phyloP scores from a whole-genome alignment of 2,329 filamentous ascomycete genomes.

The Apiospora kogelbergensis region DNA sequence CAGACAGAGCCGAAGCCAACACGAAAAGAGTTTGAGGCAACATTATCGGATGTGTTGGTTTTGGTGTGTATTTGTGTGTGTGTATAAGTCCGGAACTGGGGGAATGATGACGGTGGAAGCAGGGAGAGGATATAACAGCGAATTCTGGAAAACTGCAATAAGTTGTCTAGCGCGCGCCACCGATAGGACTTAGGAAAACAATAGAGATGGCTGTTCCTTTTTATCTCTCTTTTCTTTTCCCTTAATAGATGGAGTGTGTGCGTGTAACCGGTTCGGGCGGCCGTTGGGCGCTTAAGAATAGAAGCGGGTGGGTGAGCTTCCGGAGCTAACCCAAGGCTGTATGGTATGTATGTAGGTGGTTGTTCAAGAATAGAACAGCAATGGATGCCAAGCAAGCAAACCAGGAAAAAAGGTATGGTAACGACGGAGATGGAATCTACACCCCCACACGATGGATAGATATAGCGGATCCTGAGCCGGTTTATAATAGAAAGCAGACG shows the following conservation, averaged over 20 bases:
- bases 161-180: conserved; percentile 1
- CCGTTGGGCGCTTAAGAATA: conserved; percentile 5
- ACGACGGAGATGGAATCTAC: background rate
- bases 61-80: conserved; percentile 5
- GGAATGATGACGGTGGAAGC: background rate
- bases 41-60: conserved; percentile 21
- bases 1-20: conserved; percentile 26
- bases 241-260: background rate
- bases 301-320: conserved; percentile 3
- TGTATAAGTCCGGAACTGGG: background rate
- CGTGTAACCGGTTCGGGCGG: background rate
- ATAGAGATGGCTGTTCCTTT: no score
- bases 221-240: background rate
- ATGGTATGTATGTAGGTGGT: background rate
- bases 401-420: background rate
- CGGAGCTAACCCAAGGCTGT: background rate
- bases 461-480: background rate
- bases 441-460: background rate
- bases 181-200: no score
- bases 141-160: background rate
- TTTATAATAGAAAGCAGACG: background rate
- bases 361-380: background rate
- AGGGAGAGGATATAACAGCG: background rate
- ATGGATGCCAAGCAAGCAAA: no score
- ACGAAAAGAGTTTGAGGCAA: conserved; percentile 25